These are phyloP conservation scores for Podospora conica DNA, from an alignment of 495 filamentous ascomycete genomes.

Conservation along the genomic window DNA sequence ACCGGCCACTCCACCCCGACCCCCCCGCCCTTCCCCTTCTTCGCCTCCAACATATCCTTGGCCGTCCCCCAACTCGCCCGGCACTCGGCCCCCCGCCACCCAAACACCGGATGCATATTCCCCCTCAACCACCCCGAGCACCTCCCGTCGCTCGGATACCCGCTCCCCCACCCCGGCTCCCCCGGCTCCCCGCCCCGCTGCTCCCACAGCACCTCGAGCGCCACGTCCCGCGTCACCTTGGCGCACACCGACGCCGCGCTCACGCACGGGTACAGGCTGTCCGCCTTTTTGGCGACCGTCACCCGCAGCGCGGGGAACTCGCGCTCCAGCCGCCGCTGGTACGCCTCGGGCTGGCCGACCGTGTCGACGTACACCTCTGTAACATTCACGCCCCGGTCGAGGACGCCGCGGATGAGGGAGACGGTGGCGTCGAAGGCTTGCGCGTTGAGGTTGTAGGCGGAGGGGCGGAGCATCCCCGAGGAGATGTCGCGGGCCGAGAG, in stretches of 20 bases:
- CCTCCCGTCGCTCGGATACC: slow-evolving; percentile 84
- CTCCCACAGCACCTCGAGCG: slow-evolving; percentile 57
- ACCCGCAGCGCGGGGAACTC: slow-evolving; percentile 75
- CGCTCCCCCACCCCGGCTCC: slow-evolving; percentile 66
- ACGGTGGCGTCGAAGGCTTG: slow-evolving; percentile 95
- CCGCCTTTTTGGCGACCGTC: slow-evolving; percentile 94
- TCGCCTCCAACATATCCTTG: slow-evolving; percentile 81
- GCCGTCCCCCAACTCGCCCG: slow-evolving; percentile 93
- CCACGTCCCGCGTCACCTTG: slow-evolving; percentile 90
- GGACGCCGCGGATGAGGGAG: slow-evolving; percentile 69
- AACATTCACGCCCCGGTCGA: slow-evolving; percentile 69
- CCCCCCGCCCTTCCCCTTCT: slow-evolving; percentile 47
- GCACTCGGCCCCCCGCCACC: slow-evolving; percentile 79
- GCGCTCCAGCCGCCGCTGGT: slow-evolving; percentile 77
- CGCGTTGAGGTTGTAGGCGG: slow-evolving; percentile 87
- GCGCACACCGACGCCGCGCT: slow-evolving; percentile 90
- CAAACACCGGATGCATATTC: slow-evolving; percentile 90
- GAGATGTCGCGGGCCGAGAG: slow-evolving; percentile 83
- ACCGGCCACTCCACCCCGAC: slow-evolving; percentile 78
- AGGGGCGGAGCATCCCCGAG: slow-evolving; percentile 68
- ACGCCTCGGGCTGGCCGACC: slow-evolving; percentile 71
- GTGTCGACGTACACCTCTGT: slow-evolving; percentile 93
- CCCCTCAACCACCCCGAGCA: slow-evolving; percentile 73
- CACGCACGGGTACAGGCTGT: slow-evolving; percentile 87
- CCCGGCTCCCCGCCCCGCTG: slow-evolving; percentile 15